A percentile compares a stretch with the other conserved stretches of the same genome.
Conservation (phyloP, 176 grass and related monocot species). For the maize (Zea mays) region Zm-B73-REFERENCE-NAM-5.0 NC_050105.1:85814001-85814500, state of each 20-base stretch:
- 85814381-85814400: background rate
- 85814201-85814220: background rate
- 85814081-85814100: no score
- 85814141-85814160: no score
- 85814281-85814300: background rate
- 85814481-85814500: background rate
- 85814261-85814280: background rate
- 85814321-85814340: background rate
- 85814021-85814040: no score
- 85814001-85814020: no score
- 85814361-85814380: slow-evolving; percentile 24
- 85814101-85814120: no score
- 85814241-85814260: background rate
- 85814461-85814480: no score
- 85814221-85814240: background rate
- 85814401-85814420: slow-evolving; percentile 13
- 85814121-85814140: no score
- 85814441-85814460: background rate
- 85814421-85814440: background rate
- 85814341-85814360: background rate
- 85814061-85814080: no score
- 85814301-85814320: slow-evolving; percentile 19
- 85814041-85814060: no score
- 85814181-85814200: background rate
- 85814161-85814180: no score